phyloP scores from a whole-genome alignment of 1,284 basidiomycete species.

The Rhodotorula mucilaginosa region DNA sequence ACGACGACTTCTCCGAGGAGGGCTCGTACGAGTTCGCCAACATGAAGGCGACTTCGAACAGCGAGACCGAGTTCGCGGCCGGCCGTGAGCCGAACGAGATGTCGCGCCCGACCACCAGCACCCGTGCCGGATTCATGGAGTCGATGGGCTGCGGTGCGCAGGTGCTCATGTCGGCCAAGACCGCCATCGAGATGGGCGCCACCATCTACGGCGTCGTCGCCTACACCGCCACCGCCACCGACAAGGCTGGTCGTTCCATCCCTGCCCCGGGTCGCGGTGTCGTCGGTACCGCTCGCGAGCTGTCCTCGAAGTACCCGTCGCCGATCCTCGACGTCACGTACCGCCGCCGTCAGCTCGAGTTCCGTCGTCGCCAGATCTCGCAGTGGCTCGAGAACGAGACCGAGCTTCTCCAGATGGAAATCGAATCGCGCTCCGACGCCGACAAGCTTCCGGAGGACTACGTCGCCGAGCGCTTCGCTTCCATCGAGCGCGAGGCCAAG shows the following conservation, averaged over 20 bases:
- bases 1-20: conserved; percentile 88
- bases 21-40: conserved; percentile 63
- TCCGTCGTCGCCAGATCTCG: conserved; percentile 88
- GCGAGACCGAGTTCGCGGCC: conserved; percentile 94
- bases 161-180: conserved; percentile 93
- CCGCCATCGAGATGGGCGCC: conserved; percentile 87
- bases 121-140: conserved; percentile 87
- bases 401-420: conserved; percentile 72
- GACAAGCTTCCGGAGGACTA: conserved; percentile 54
- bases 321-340: conserved; percentile 79
- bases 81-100: conserved; percentile 98
- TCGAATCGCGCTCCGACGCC: conserved; percentile 55
- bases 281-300: conserved; percentile 69
- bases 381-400: conserved; percentile 91
- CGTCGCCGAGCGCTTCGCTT: conserved; percentile 67
- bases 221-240: conserved; percentile 89
- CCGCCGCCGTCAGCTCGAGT: conserved; percentile 82
- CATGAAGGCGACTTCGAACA: conserved; percentile 99
- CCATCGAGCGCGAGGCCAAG: conserved; percentile 82
- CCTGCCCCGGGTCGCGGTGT: conserved; percentile 75
- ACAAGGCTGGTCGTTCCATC: conserved; percentile 52
- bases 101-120: conserved; percentile 94
- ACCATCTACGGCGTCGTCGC: conserved; percentile 80
- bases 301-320: conserved; percentile 63
- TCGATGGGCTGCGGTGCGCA: conserved; percentile 95